phyloP scores from a whole-genome alignment of 768 basidiomycete genomes.

The Suillus spraguei region DNA sequence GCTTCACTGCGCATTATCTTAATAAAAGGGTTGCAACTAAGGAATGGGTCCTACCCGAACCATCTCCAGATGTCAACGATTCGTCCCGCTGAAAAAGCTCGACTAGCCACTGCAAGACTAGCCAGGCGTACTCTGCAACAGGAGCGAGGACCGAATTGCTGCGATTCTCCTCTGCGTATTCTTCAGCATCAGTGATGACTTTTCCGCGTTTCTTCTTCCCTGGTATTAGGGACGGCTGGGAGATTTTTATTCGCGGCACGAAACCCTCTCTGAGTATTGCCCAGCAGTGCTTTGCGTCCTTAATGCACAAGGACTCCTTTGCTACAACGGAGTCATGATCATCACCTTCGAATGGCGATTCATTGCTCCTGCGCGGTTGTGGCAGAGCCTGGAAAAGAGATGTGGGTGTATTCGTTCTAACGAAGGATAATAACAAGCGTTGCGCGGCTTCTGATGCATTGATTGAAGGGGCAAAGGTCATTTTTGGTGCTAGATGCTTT shows the following conservation, averaged over 20 bases:
- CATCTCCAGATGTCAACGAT: slow-evolving; percentile 28
- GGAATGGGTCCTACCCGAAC: slow-evolving; percentile 27
- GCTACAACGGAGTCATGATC: slow-evolving; percentile 60
- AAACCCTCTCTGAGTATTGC: slow-evolving; percentile 58
- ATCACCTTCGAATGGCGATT: slow-evolving; percentile 18
- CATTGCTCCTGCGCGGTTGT: slow-evolving; percentile 36
- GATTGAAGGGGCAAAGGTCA: slow-evolving; percentile 45
- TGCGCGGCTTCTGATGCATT: slow-evolving; percentile 53
- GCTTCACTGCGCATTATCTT: slow-evolving; percentile 33
- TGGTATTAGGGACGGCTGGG: slow-evolving; percentile 16
- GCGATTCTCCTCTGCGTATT: slow-evolving; percentile 25
- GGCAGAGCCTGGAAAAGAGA: slow-evolving; percentile 60
- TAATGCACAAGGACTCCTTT: slow-evolving; percentile 54
- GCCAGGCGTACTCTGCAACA: slow-evolving; percentile 70
- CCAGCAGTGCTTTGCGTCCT: slow-evolving; percentile 61
- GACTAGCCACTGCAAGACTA: slow-evolving; percentile 69
- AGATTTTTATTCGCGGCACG: slow-evolving; percentile 37
- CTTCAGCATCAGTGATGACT: slow-evolving; percentile 27
- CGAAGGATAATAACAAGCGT: slow-evolving; percentile 55
- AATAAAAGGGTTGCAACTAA: slow-evolving; percentile 8
- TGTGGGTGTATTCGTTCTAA: slow-evolving; percentile 56
- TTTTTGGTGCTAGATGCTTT: slow-evolving; percentile 39
- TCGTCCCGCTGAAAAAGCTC: slow-evolving; percentile 72
- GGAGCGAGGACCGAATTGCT: slow-evolving; percentile 25
- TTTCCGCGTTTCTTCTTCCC: slow-evolving; percentile 37